Percentiles rank a stretch among this genome's conserved stretches.
Evolutionary conservation across 208 protist genomes (phyloP).

Genomic region (Phytomonas serpens): DNA sequence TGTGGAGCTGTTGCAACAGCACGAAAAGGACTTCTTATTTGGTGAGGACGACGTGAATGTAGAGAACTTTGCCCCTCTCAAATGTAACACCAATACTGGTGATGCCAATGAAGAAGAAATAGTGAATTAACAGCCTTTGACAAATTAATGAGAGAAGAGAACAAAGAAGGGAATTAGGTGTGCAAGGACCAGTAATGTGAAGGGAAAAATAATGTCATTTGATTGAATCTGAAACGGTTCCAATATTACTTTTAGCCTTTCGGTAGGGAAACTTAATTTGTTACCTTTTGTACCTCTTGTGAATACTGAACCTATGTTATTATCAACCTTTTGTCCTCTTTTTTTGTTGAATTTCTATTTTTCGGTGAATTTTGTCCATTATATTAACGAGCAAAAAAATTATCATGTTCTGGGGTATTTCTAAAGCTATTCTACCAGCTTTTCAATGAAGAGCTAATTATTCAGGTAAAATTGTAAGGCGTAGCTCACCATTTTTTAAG

Average conservation of each 20-base stretch:
- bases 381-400: background rate
- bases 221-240: background rate
- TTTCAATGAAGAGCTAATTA: background rate
- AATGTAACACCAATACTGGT: slow-evolving; percentile 15
- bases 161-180: background rate
- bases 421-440: background rate
- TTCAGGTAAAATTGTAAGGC: background rate
- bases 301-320: background rate
- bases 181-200: background rate
- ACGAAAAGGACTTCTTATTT: slow-evolving; percentile 90
- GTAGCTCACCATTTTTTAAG: background rate
- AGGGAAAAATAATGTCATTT: background rate
- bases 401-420: background rate
- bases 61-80: slow-evolving; percentile 42
- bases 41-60: slow-evolving; percentile 77
- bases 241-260: slow-evolving; percentile 12
- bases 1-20: slow-evolving; percentile 83
- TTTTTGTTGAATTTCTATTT: background rate
- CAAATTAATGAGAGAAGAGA: background rate
- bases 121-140: slow-evolving; percentile 12
- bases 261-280: background rate
- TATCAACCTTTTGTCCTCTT: slow-evolving; percentile 5
- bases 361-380: slow-evolving; percentile 2
- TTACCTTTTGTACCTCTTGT: background rate
- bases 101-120: slow-evolving; percentile 40